Conservation (phyloP, 1,139 yeast genomes). For the Protomyces gravidus region DNA sequence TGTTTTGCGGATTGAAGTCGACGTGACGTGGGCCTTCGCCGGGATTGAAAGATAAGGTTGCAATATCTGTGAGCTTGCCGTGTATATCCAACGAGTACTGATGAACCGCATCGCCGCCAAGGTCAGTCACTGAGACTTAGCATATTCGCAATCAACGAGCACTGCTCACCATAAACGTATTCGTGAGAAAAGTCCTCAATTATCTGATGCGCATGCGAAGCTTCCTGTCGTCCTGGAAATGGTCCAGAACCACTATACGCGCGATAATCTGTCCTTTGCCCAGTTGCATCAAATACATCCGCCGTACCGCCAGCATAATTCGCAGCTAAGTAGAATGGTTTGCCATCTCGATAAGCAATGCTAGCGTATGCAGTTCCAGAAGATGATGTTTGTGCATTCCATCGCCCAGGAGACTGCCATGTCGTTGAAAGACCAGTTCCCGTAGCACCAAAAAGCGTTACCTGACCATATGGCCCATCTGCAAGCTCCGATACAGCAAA, state of each 20-base stretch:
- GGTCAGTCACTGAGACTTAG: constrained; percentile 8
- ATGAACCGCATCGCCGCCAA: constrained; percentile 17
- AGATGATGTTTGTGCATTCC: constrained; percentile 4
- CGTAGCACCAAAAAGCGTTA: background rate
- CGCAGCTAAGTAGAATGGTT: constrained; percentile 9
- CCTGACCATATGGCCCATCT: background rate
- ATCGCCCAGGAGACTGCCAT: background rate
- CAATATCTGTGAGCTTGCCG: constrained; percentile 3
- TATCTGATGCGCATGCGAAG: constrained; percentile 27
- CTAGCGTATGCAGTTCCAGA: constrained; percentile 13
- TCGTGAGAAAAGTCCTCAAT: constrained; percentile 4
- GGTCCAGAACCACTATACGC: constrained; percentile 8
- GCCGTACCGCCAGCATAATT: constrained; percentile 18
- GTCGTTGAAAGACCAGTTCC: background rate
- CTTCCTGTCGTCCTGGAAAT: constrained; percentile 21
- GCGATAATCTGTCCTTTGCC: background rate
- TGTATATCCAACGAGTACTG: background rate
- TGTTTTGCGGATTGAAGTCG: constrained; percentile 13
- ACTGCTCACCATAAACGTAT: constrained; percentile 5
- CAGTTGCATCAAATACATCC: constrained; percentile 6
- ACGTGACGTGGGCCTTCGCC: constrained; percentile 24
- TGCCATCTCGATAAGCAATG: background rate
- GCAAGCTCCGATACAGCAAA: background rate
- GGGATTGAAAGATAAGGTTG: constrained; percentile 1
- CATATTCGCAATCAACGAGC: too few species aligned